Percentiles rank a stretch among this genome's conserved stretches.
phyloP scores from a whole-genome alignment of 2,329 filamentous ascomycete species.

The Xylaria sp. region DNA sequence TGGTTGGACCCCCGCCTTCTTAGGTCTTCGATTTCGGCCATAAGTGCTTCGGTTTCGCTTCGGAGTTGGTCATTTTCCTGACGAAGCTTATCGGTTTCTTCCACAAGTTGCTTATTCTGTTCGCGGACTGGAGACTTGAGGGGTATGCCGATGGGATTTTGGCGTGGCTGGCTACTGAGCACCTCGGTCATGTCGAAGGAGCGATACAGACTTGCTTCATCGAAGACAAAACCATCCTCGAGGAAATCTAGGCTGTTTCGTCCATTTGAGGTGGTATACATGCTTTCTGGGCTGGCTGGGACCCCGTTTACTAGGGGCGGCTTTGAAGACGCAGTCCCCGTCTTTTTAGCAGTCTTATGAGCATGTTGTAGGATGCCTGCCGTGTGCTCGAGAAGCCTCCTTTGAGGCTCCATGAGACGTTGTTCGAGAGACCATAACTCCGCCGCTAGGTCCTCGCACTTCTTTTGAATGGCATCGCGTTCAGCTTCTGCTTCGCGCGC shows the following conservation, averaged over 20 bases:
- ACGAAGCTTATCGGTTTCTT: constrained; percentile 59
- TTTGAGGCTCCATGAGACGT: constrained; percentile 77
- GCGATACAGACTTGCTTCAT: constrained; percentile 79
- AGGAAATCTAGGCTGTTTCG: constrained; percentile 67
- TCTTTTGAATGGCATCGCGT: constrained; percentile 76
- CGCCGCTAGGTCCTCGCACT: constrained; percentile 84
- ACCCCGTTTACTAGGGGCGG: constrained; percentile 65
- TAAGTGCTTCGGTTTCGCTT: constrained; percentile 51
- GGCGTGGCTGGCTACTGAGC: constrained; percentile 47
- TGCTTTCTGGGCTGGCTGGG: constrained; percentile 80
- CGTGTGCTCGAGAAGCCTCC: constrained; percentile 85
- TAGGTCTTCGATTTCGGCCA: constrained; percentile 53
- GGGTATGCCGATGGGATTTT: constrained; percentile 67
- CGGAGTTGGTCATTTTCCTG: constrained; percentile 58
- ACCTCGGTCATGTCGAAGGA: constrained; percentile 73
- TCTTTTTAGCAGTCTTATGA: constrained; percentile 78
- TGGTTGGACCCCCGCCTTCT: constrained; percentile 53
- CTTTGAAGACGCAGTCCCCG: constrained; percentile 56
- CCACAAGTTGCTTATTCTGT: constrained; percentile 62
- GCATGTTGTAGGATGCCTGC: constrained; percentile 92
- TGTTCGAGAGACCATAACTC: constrained; percentile 86
- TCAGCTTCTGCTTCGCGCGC: constrained; percentile 77
- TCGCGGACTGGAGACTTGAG: constrained; percentile 67
- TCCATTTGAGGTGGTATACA: constrained; percentile 74
- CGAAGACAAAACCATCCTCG: constrained; percentile 73